Evolutionary conservation across 257 asterid species (phyloP).

Genomic region (Solanum infundibuliforme): DNA sequence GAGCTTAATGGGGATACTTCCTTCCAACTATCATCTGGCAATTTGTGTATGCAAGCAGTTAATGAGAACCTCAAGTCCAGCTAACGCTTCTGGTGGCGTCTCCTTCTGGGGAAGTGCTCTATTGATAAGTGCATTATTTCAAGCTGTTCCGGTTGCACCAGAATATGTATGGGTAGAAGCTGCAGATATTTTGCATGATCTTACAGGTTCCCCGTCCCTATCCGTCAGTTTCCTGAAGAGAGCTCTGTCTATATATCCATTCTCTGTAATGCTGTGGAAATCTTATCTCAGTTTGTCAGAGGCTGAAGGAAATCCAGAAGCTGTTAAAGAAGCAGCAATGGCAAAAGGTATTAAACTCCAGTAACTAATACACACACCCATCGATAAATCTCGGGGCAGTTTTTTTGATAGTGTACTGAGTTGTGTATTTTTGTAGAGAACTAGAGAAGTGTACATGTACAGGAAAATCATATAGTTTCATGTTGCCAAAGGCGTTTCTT

Average conservation of each 20-base stretch:
- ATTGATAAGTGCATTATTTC: constrained; percentile 26
- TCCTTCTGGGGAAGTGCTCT: constrained; percentile 39
- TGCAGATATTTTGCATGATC: constrained; percentile 12
- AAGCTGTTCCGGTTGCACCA: constrained; percentile 39
- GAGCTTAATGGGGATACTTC: constrained; percentile 28
- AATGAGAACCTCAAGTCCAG: not conserved
- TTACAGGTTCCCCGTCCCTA: constrained; percentile 7
- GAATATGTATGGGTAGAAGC: constrained; percentile 37
- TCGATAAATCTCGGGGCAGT: not conserved
- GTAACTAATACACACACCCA: not conserved
- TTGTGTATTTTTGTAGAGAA: not conserved
- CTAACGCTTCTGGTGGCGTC: constrained; percentile 1
- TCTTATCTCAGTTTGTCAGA: constrained; percentile 14
- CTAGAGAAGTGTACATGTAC: not conserved
- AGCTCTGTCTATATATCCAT: constrained; percentile 29
- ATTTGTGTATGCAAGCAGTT: constrained; percentile 21
- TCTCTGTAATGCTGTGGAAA: constrained; percentile 31
- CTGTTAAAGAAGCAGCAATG: constrained; percentile 23
- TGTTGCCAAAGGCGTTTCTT: not conserved
- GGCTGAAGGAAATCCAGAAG: not conserved
- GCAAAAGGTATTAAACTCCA: constrained; percentile 20
- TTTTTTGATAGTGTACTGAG: not conserved
- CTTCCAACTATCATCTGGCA: constrained; percentile 32
- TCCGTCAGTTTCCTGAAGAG: constrained; percentile 20
- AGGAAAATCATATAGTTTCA: not conserved